Percentiles rank a stretch among this genome's conserved stretches.
Evolutionary conservation across 176 grass and related monocot species (phyloP).

Genomic region (Phyllostachys edulis): DNA sequence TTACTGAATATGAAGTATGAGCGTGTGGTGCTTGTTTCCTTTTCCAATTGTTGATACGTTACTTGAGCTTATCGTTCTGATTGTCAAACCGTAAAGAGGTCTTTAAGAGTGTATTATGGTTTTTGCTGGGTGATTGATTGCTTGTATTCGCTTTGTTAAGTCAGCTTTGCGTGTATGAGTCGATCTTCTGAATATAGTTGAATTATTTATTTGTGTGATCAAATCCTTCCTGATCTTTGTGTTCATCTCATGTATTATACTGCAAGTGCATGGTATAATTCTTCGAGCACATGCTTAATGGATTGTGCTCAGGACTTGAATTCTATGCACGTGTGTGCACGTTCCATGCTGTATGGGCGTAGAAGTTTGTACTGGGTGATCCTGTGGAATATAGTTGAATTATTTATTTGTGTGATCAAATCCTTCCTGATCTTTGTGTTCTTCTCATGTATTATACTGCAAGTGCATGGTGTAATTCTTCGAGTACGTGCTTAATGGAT

Average conservation of each 20-base stretch:
- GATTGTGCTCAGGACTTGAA: not conserved
- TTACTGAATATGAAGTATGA: slow-evolving; percentile 67
- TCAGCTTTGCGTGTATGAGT: slow-evolving; percentile 6
- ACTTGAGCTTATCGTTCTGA: slow-evolving; percentile 7
- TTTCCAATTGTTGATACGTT: slow-evolving; percentile 35
- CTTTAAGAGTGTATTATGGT: slow-evolving; percentile 15
- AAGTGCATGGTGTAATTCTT: not conserved
- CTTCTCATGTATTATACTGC: not conserved
- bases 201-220: slow-evolving; percentile 13
- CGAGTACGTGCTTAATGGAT: not conserved
- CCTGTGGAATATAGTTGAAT: slow-evolving; percentile 25
- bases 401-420: no score
- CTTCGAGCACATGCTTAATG: not conserved
- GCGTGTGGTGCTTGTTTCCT: slow-evolving; percentile 34
- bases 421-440: not conserved
- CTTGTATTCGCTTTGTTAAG: slow-evolving; percentile 7
- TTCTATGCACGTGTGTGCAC: not conserved
- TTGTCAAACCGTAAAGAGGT: not conserved
- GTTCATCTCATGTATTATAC: not conserved
- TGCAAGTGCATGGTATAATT: not conserved
- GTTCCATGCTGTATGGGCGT: no score
- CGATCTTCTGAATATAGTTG: slow-evolving; percentile 23
- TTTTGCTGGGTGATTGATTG: slow-evolving; percentile 34
- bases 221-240: not conserved
- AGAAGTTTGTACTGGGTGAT: no score